These are phyloP conservation scores for Exophiala mesophila DNA, from an alignment of 2,329 filamentous ascomycete species.

Conservation along the genomic window DNA sequence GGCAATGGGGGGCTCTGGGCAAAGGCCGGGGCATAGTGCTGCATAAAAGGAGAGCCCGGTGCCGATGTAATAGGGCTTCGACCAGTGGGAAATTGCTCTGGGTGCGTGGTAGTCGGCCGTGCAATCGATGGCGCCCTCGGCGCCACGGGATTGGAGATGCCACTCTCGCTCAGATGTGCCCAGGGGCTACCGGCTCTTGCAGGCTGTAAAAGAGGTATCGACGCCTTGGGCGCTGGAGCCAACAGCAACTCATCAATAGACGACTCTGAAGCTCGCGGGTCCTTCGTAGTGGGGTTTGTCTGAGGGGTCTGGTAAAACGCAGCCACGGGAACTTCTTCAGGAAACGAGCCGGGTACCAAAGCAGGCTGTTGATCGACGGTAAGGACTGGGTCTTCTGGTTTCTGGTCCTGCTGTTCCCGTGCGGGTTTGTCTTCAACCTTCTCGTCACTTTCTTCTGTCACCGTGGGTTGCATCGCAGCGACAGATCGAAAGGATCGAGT, in stretches of 20 bases:
- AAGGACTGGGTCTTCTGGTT: neutral
- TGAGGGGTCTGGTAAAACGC: too few relatives aligned
- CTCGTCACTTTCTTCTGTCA: slow-evolving; percentile 20
- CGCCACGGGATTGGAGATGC: neutral
- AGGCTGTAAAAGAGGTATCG: slow-evolving; percentile 11
- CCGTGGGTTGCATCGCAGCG: slow-evolving; percentile 19
- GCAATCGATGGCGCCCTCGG: neutral
- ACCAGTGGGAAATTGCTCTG: slow-evolving; percentile 2
- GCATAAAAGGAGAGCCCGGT: neutral
- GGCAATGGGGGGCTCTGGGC: slow-evolving; percentile 12
- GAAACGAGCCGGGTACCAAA: too few relatives aligned
- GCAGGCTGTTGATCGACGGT: neutral
- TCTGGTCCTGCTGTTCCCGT: too few relatives aligned
- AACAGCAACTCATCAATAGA: slow-evolving; percentile 8
- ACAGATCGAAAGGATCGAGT: slow-evolving; percentile 2
- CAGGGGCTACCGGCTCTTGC: slow-evolving; percentile 33
- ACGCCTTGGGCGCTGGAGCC: slow-evolving; percentile 13
- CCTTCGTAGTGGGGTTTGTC: neutral
- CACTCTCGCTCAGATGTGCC: slow-evolving; percentile 33
- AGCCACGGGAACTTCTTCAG: too few relatives aligned
- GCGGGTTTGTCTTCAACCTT: too few relatives aligned
- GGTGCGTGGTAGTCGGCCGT: neutral
- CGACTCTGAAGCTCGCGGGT: slow-evolving; percentile 1
- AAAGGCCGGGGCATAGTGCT: slow-evolving; percentile 1
- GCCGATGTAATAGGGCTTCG: slow-evolving; percentile 16